Evolutionary conservation across 805 yeast genomes (phyloP).

Genomic region (Sugiyamaella chiloensis): DNA sequence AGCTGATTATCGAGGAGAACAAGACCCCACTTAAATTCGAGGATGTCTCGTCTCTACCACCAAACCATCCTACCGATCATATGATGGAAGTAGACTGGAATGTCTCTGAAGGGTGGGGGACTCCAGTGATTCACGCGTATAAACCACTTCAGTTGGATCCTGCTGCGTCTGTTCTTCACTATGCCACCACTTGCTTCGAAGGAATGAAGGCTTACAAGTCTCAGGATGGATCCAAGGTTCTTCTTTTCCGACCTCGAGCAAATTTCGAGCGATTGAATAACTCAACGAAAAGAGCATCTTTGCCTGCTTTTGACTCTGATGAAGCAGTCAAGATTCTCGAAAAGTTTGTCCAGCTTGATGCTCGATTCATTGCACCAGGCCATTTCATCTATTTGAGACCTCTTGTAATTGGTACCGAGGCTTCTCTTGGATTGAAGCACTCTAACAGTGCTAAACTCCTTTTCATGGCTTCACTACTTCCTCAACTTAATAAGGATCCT

Average conservation of each 20-base stretch:
- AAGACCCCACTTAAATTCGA: constrained; percentile 13
- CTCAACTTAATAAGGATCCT: constrained; percentile 48
- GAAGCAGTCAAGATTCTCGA: constrained; percentile 45
- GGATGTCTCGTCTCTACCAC: constrained; percentile 9
- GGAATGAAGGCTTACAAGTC: constrained; percentile 75
- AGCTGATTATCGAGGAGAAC: constrained; percentile 12
- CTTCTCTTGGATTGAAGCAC: constrained; percentile 45
- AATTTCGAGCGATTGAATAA: constrained; percentile 50
- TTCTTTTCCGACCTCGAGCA: constrained; percentile 43
- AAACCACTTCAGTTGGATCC: constrained; percentile 69
- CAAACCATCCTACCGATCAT: constrained; percentile 44
- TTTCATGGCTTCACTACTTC: constrained; percentile 23
- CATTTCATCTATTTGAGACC: constrained; percentile 46
- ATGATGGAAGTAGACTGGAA: constrained; percentile 78
- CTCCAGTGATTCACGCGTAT: constrained; percentile 73
- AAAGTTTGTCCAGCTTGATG: constrained; percentile 42
- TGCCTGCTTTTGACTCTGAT: constrained; percentile 47
- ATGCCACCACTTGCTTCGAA: constrained; percentile 79
- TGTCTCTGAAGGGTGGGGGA: constrained; percentile 63
- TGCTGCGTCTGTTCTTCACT: constrained; percentile 75
- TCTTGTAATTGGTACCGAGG: constrained; percentile 48
- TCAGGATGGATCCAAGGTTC: constrained; percentile 20
- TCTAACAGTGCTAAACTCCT: constrained; percentile 36
- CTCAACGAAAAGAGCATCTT: constrained; percentile 47
- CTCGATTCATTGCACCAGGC: constrained; percentile 46